These are phyloP conservation scores for Puccinia triticina DNA, from an alignment of 1,284 basidiomycete genomes.

Conservation along the genomic window DNA sequence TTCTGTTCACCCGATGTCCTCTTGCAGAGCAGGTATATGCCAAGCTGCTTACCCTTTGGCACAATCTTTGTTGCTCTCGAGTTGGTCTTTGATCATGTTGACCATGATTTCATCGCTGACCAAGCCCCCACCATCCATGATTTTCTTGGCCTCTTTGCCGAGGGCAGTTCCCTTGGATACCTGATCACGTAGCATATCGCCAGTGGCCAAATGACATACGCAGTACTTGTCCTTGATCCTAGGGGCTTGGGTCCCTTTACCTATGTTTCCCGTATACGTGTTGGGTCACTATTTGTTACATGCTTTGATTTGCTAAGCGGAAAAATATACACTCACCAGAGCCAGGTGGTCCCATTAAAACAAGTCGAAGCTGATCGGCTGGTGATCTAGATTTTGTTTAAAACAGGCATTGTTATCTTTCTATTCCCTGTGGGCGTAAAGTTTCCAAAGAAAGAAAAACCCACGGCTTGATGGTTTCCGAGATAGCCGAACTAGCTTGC, in stretches of 20 bases:
- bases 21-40: not conserved
- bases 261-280: conserved; percentile 62
- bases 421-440: not conserved
- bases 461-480: conserved; percentile 1
- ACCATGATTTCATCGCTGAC: conserved; percentile 97
- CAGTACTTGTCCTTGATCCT: conserved; percentile 89
- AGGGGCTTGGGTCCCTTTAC: conserved; percentile 97
- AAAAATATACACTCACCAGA: conserved; percentile 69
- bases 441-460: not conserved
- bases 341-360: conserved; percentile 93
- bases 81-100: conserved; percentile 92
- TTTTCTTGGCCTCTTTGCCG: conserved; percentile 90
- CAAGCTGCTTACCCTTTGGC: conserved; percentile 77
- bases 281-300: not conserved
- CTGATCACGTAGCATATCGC: conserved; percentile 97
- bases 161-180: conserved; percentile 83
- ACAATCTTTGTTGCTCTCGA: conserved; percentile 89
- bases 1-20: not conserved
- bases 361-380: conserved; percentile 46
- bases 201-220: conserved; percentile 96
- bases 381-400: conserved; percentile 14
- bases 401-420: not conserved
- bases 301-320: not conserved
- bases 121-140: conserved; percentile 93
- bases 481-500: conserved; percentile 26